phyloP scores from a whole-genome alignment of 2,329 filamentous ascomycete genomes.

The Aspergillus tanneri region DNA sequence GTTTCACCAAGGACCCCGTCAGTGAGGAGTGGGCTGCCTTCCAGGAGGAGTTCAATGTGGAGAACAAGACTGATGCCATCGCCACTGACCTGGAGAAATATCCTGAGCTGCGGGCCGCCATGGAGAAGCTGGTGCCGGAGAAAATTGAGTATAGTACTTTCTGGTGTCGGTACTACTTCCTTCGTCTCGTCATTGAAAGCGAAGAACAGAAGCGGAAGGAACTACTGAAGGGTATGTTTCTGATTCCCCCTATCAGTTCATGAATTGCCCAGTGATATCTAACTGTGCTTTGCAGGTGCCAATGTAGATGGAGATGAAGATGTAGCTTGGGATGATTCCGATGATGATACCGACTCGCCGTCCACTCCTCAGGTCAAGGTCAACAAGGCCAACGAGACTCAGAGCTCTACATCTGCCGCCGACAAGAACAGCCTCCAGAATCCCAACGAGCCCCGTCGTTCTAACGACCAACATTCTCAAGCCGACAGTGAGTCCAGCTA shows the following conservation, averaged over 20 bases:
- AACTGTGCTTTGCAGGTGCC: slow-evolving; percentile 32
- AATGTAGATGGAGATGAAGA: slow-evolving; percentile 67
- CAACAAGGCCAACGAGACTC: slow-evolving; percentile 33
- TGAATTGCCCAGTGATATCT: slow-evolving; percentile 1
- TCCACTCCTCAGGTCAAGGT: slow-evolving; percentile 45
- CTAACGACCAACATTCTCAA: slow-evolving; percentile 85
- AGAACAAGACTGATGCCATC: slow-evolving; percentile 81
- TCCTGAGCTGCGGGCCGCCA: slow-evolving; percentile 76
- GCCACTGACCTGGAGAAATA: slow-evolving; percentile 80
- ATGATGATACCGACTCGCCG: slow-evolving; percentile 50
- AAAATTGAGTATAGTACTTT: slow-evolving; percentile 85
- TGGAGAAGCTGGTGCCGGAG: slow-evolving; percentile 96
- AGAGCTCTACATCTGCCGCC: slow-evolving; percentile 32
- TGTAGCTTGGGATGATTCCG: slow-evolving; percentile 68
- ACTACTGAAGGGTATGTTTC: slow-evolving; percentile 75
- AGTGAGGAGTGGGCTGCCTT: slow-evolving; percentile 73
- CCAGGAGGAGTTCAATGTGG: slow-evolving; percentile 72
- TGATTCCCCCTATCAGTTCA: slow-evolving; percentile 9
- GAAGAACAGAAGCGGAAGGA: slow-evolving; percentile 87
- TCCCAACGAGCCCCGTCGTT: slow-evolving; percentile 64
- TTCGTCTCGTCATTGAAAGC: slow-evolving; percentile 87
- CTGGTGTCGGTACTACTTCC: slow-evolving; percentile 94
- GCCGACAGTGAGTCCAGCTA: slow-evolving; percentile 95
- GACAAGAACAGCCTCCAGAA: slow-evolving; percentile 53
- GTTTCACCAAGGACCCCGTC: slow-evolving; percentile 77